phyloP scores from a whole-genome alignment of 2,329 filamentous ascomycete genomes.

The Malbranchea zuffiana region DNA sequence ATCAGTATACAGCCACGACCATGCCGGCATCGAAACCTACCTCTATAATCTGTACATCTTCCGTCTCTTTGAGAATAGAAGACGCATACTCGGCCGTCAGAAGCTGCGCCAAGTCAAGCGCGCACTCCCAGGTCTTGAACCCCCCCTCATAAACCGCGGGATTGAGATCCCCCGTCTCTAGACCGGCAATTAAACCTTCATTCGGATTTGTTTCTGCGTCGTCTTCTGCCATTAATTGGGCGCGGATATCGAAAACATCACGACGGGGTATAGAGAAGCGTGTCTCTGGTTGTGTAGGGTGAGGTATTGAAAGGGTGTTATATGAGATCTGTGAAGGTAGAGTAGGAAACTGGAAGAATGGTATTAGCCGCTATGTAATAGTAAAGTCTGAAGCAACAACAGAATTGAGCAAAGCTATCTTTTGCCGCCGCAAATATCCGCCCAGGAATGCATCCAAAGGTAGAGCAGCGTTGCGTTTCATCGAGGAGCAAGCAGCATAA shows the following conservation, averaged over 20 bases:
- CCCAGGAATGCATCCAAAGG: no score
- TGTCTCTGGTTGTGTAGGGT: conserved; percentile 1
- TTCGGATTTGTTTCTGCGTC: conserved; percentile 32
- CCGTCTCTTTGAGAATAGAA: conserved; percentile 5
- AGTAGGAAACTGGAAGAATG: conserved; percentile 38
- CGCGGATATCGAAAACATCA: conserved; percentile 52
- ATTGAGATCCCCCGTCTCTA: conserved; percentile 47
- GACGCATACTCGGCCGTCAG: conserved; percentile 19
- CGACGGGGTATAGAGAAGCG: conserved; percentile 40
- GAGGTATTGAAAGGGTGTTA: conserved; percentile 39
- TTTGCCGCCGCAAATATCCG: no score
- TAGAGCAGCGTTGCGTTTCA: no score
- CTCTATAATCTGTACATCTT: conserved; percentile 35
- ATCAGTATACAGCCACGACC: not conserved
- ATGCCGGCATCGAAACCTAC: conserved; percentile 16
- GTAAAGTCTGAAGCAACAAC: no score
- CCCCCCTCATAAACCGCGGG: conserved; percentile 56
- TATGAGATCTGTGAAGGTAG: conserved; percentile 52
- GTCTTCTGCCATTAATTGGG: conserved; percentile 53
- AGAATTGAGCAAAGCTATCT: no score
- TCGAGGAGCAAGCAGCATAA: no score
- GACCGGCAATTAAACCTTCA: conserved; percentile 36
- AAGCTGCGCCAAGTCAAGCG: conserved; percentile 43
- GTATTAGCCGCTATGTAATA: no score
- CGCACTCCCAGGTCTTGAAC: conserved; percentile 60